Evolutionary conservation across 208 protist genomes (phyloP).

Genomic region (Porcisia hertigi): DNA sequence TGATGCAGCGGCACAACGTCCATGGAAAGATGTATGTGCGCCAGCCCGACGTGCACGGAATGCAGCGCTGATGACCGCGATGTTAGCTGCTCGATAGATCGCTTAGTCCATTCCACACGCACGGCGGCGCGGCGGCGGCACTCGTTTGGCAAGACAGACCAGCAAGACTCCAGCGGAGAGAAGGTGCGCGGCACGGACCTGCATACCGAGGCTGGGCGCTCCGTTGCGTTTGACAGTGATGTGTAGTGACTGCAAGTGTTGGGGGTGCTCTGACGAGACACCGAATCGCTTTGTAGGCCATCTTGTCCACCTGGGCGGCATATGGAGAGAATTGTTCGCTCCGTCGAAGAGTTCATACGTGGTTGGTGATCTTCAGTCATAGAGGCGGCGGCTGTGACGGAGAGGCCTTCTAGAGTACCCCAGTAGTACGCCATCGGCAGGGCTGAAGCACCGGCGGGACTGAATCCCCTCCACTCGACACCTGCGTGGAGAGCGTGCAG

Average conservation of each 20-base stretch:
- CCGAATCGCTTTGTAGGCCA: background rate
- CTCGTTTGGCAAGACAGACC: conserved; percentile 29
- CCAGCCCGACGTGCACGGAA: conserved; percentile 5
- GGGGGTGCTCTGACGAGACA: background rate
- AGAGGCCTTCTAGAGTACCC: conserved; percentile 21
- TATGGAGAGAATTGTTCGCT: conserved; percentile 24
- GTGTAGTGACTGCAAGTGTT: background rate
- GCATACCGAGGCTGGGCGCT: background rate
- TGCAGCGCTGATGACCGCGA: conserved; percentile 19
- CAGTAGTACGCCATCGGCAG: conserved; percentile 27
- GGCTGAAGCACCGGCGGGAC: background rate
- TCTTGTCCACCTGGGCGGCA: background rate
- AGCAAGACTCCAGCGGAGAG: conserved; percentile 30
- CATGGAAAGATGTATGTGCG: conserved; percentile 13
- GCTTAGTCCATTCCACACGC: conserved; percentile 19
- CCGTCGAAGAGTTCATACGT: background rate
- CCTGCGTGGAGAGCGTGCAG: conserved; percentile 16
- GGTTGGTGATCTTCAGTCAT: background rate
- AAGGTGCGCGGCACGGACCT: background rate
- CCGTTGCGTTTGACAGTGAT: background rate
- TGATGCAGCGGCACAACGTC: conserved; percentile 26
- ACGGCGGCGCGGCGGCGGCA: conserved; percentile 17
- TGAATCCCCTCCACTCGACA: conserved; percentile 17
- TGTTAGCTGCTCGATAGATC: conserved; percentile 16
- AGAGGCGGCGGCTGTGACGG: conserved; percentile 16